Evolutionary conservation across 2,329 filamentous ascomycete genomes (phyloP).

Genomic region (Alternaria arborescens): DNA sequence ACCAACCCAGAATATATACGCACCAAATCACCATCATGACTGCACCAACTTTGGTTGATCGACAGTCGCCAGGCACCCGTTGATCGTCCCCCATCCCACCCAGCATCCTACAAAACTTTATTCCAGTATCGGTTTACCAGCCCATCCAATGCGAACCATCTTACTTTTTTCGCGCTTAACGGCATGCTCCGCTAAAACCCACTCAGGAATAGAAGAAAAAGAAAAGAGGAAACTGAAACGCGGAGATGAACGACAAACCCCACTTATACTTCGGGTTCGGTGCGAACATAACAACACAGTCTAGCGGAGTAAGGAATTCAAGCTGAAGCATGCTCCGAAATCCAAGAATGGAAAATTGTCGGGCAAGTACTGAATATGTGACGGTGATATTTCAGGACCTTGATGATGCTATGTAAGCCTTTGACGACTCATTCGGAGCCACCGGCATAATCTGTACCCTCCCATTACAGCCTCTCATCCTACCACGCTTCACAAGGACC

Average conservation of each 20-base stretch:
- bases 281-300: neutral
- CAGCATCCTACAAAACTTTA: neutral
- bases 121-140: neutral
- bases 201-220: neutral
- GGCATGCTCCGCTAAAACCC: neutral
- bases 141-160: neutral
- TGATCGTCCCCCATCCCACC: neutral
- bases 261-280: neutral
- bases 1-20: neutral
- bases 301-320: neutral
- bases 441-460: neutral
- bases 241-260: neutral
- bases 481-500: neutral
- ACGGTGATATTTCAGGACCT: neutral
- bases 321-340: neutral
- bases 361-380: neutral
- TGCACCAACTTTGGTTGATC: slow-evolving; percentile 1
- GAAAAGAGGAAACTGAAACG: neutral
- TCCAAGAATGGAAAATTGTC: neutral
- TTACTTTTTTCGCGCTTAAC: neutral
- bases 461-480: neutral
- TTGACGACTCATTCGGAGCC: neutral
- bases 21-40: neutral
- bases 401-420: neutral
- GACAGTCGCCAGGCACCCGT: neutral